Percentiles rank a stretch among this genome's conserved stretches.
Conservation (phyloP, 495 filamentous ascomycete species). For the Bathelium albidoporum region DNA sequence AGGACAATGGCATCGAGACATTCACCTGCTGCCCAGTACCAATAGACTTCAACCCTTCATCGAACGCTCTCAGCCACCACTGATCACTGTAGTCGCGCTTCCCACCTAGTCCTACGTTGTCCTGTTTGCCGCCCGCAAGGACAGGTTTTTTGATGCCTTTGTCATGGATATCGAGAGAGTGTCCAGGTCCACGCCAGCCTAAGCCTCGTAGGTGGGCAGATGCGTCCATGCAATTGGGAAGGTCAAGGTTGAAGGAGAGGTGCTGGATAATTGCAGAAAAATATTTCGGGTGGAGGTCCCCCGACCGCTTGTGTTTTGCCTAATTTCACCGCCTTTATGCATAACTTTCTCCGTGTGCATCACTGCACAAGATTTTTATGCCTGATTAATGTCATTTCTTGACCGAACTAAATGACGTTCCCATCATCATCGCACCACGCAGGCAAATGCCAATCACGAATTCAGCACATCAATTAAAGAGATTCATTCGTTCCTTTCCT, state of each 20-base stretch:
- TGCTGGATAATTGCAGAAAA: not conserved
- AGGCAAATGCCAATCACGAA: not conserved
- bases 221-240: conserved; percentile 26
- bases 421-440: too few species aligned
- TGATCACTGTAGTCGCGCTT: conserved; percentile 30
- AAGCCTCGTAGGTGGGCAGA: conserved; percentile 25
- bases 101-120: conserved; percentile 32
- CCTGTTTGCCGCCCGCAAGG: conserved; percentile 29
- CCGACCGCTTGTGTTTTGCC: not conserved
- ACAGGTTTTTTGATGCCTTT: conserved; percentile 32
- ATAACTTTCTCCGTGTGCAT: not conserved
- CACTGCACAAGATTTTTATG: not conserved
- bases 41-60: conserved; percentile 29
- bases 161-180: conserved; percentile 30
- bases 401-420: not conserved
- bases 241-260: not conserved
- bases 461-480: not conserved
- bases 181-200: conserved; percentile 33
- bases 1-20: not conserved
- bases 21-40: conserved; percentile 27
- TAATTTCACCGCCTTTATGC: not conserved
- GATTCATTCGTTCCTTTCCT: not conserved
- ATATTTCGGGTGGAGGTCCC: not conserved
- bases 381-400: not conserved
- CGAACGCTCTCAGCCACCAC: conserved; percentile 36